phyloP scores from a whole-genome alignment of 1,139 yeast species.

The Saccharomycopsis hybrid region DNA sequence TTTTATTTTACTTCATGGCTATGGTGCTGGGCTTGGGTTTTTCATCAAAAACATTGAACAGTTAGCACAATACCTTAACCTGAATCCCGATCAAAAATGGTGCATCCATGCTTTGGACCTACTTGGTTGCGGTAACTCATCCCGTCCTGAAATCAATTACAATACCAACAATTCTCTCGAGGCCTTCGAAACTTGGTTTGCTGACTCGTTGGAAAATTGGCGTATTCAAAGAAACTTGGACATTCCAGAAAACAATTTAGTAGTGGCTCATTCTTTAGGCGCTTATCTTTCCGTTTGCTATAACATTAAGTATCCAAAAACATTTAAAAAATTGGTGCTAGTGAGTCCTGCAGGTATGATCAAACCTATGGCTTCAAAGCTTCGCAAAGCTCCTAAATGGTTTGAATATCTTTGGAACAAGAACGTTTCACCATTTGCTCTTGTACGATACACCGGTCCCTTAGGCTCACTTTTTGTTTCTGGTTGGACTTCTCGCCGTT shows the following conservation, averaged over 20 bases:
- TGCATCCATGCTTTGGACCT: slow-evolving; percentile 66
- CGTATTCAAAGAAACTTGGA: slow-evolving; percentile 30
- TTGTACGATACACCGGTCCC: slow-evolving; percentile 59
- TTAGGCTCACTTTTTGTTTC: slow-evolving; percentile 66
- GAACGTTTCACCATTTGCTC: slow-evolving; percentile 62
- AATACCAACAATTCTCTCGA: slow-evolving; percentile 23
- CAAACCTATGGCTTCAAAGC: slow-evolving; percentile 33
- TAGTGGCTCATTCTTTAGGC: slow-evolving; percentile 61
- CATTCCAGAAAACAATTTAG: slow-evolving; percentile 33
- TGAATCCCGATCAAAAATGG: slow-evolving; percentile 38
- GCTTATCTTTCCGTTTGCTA: slow-evolving; percentile 48
- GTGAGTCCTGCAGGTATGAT: slow-evolving; percentile 64
- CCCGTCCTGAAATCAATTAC: slow-evolving; percentile 50
- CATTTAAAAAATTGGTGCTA: slow-evolving; percentile 43
- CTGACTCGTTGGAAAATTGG: slow-evolving; percentile 46
- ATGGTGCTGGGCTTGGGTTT: slow-evolving; percentile 75
- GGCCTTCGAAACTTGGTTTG: slow-evolving; percentile 47
- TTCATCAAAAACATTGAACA: slow-evolving; percentile 55
- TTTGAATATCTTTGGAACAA: slow-evolving; percentile 62
- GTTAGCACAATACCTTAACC: slow-evolving; percentile 28
- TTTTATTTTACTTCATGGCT: slow-evolving; percentile 65
- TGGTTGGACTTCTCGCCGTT: slow-evolving; percentile 71
- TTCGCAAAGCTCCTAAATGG: slow-evolving; percentile 53
- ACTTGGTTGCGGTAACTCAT: slow-evolving; percentile 70
- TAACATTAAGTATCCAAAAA: slow-evolving; percentile 39